Evolutionary conservation across 805 yeast genomes (phyloP).

Genomic region (Candida tibetensis): DNA sequence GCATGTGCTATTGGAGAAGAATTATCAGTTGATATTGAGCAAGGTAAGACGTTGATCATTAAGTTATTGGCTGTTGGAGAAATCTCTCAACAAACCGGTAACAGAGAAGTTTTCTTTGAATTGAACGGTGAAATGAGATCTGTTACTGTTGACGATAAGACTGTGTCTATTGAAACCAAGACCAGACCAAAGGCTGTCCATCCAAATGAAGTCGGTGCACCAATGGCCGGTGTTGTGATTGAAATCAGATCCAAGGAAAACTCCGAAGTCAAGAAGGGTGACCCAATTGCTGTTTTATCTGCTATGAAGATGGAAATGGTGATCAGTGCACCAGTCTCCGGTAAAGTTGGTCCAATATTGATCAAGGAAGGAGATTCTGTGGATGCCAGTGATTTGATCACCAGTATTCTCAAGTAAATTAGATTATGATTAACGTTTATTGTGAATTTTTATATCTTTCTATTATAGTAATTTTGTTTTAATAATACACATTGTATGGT

Average conservation of each 20-base stretch:
- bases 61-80: conserved; percentile 93
- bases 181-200: conserved; percentile 91
- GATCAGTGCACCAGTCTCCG: conserved; percentile 85
- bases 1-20: conserved; percentile 89
- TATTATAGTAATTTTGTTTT: no score
- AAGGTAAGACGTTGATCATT: conserved; percentile 90
- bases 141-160: conserved; percentile 86
- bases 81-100: conserved; percentile 77
- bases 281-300: conserved; percentile 86
- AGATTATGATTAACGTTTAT: not conserved
- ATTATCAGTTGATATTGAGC: conserved; percentile 82
- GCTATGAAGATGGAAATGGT: conserved; percentile 99
- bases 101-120: conserved; percentile 95
- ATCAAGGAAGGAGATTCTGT: conserved; percentile 93
- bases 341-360: conserved; percentile 72
- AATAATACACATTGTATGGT: no score
- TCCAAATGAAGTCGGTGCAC: conserved; percentile 94
- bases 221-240: conserved; percentile 98
- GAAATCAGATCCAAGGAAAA: conserved; percentile 91
- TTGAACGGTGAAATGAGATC: conserved; percentile 98
- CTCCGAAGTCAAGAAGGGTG: conserved; percentile 91
- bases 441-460: not conserved
- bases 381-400: conserved; percentile 86
- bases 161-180: conserved; percentile 78
- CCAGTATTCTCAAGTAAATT: conserved; percentile 22